Conservation (phyloP, 2,329 filamentous ascomycete genomes). For the Colletotrichum sp. region DNA sequence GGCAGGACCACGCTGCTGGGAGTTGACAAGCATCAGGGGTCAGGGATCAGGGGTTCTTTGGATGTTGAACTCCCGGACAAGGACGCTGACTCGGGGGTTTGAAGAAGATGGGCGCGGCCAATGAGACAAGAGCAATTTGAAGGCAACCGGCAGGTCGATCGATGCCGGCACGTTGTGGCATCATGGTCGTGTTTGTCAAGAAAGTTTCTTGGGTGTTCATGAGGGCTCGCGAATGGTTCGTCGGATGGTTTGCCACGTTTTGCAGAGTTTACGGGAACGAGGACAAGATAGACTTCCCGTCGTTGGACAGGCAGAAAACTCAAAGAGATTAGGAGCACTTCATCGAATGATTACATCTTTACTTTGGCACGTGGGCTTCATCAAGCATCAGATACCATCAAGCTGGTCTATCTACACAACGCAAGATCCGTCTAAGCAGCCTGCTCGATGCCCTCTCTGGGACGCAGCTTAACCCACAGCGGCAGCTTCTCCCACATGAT, state of each 20-base stretch:
- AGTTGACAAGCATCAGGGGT: background rate
- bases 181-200: background rate
- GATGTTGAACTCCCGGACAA: background rate
- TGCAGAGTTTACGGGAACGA: background rate
- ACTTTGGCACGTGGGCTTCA: background rate
- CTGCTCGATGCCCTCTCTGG: background rate
- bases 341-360: background rate
- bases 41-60: background rate
- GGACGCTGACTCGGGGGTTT: background rate
- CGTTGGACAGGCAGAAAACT: background rate
- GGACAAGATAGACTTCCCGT: background rate
- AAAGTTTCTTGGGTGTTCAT: background rate
- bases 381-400: background rate
- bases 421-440: background rate
- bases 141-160: background rate
- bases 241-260: background rate
- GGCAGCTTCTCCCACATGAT: constrained; percentile 4
- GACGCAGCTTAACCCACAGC: background rate
- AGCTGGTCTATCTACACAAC: background rate
- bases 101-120: background rate
- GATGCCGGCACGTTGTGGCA: background rate
- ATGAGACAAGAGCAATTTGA: background rate
- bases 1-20: background rate
- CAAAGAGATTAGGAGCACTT: background rate
- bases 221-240: background rate